Percentiles rank a stretch among this genome's conserved stretches.
phyloP scores from a whole-genome alignment of 495 filamentous ascomycete species.

The Immersiella caudata region DNA sequence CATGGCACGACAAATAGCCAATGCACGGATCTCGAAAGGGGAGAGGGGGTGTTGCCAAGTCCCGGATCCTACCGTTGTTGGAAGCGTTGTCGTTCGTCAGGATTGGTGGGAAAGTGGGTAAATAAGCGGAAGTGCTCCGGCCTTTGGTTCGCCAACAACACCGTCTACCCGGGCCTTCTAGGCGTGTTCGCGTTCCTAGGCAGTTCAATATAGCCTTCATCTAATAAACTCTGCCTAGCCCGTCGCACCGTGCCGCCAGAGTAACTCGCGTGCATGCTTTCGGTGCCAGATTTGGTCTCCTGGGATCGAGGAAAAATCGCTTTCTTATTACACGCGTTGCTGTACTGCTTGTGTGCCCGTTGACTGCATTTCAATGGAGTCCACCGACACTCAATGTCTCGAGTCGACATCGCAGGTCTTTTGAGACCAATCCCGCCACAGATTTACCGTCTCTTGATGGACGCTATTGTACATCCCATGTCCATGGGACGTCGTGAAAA shows the following conservation, averaged over 20 bases:
- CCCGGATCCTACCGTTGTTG: neutral
- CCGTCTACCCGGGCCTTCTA: neutral
- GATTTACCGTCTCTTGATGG: too few relatives aligned
- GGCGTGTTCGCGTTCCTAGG: neutral
- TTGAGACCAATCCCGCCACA: too few relatives aligned
- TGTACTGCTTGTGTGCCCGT: too few relatives aligned
- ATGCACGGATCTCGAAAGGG: neutral
- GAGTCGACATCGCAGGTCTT: too few relatives aligned
- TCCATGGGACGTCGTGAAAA: too few relatives aligned
- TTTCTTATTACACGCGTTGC: neutral
- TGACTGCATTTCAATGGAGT: too few relatives aligned
- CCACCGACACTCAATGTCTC: neutral
- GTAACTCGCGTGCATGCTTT: neutral
- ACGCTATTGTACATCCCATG: too few relatives aligned
- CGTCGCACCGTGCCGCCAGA: neutral
- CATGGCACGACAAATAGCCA: neutral
- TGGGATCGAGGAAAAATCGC: neutral
- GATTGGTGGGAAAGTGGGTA: neutral
- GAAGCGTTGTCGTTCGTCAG: neutral
- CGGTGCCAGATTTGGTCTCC: neutral
- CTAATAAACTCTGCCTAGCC: slow-evolving; percentile 2
- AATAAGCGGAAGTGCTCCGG: neutral
- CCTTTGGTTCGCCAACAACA: neutral
- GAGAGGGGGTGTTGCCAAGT: neutral
- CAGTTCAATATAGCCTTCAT: neutral